Evolutionary conservation across 75 land plant species (phyloP), one percentile per base, ranked within the genome.

Genomic region (Sequoiadendron giganteum): DNA sequence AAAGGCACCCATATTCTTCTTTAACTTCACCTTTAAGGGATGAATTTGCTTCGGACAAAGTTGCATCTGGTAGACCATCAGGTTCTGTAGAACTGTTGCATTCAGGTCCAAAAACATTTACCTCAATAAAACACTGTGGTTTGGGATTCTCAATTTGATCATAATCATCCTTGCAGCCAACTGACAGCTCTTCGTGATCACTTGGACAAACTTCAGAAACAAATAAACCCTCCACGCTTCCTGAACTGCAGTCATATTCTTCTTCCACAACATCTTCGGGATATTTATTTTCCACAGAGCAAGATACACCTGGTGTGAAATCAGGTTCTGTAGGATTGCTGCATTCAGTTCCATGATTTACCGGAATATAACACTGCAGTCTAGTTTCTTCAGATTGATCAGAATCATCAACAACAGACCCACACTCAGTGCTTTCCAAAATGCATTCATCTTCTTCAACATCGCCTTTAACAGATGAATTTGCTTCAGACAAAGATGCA

Each of bases 81-180:
- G n/a, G 10, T 43, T 80, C 48, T 80, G 83, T 80, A 6, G 13
- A 15, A 80, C 48, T 42, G 47, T 7, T 25, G 45, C 18, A 2
- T 40, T 45, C 83, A 21, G n/a, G 13, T 42, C 48, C 83, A 42
- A 45, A 4, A 45, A 45, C n/a, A 43, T 81, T 39, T 42, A 81
- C 45, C 49, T 43, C 49, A 81, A 81, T 81, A 81, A 81, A 81
- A 81, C 83, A 81, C 30, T 2, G 48, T 28, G 25, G 83, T 43
- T 43, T 49, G 21, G 48, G 0, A 10, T 40, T 49, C 13, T 25
- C 83, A 81, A 42, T 25, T 42, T 5, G 49, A 28, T 21, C 48
- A 81, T 81, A 45, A 45, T n/a, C 52, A 28, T 82, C 84, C 28
- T 45, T 30, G n/a, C 42, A 47, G 1, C 48, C 84, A 13, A 0